Conservation (phyloP, 306 rosid species). For the Dalbergia cultrata region DNA sequence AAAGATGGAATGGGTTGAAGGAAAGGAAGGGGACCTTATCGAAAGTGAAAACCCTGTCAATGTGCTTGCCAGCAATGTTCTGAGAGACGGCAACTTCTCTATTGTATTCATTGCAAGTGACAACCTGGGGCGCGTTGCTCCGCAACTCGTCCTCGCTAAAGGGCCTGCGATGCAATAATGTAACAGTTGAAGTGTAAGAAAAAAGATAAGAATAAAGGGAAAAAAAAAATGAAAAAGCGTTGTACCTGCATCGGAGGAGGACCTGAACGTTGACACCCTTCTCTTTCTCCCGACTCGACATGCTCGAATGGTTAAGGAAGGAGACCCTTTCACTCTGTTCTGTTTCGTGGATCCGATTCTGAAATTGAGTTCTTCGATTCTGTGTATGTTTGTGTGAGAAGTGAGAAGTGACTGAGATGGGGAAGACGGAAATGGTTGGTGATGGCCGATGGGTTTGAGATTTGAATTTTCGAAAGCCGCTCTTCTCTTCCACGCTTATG, state of each 20-base stretch:
- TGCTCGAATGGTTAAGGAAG: constrained; percentile 36
- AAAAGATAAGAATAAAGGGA: not conserved
- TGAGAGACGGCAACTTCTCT: constrained; percentile 91
- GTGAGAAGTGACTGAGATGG: not conserved
- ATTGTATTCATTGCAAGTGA: constrained; percentile 77
- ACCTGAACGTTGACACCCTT: constrained; percentile 97
- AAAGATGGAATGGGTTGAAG: not conserved
- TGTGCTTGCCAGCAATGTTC: constrained; percentile 89
- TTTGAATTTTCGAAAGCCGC: constrained; percentile 77
- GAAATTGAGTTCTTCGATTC: not conserved
- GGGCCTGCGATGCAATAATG: constrained; percentile 56
- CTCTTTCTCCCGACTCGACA: constrained; percentile 91
- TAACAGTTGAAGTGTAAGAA: not conserved
- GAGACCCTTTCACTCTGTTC: not conserved
- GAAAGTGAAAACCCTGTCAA: constrained; percentile 87
- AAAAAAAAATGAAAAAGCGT: not conserved
- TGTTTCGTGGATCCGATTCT: constrained; percentile 51
- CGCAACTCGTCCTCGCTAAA: constrained; percentile 93
- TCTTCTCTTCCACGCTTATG: constrained; percentile 37
- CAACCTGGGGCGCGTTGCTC: constrained; percentile 86
- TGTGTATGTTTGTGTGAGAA: not conserved
- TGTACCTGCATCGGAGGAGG: constrained; percentile 93
- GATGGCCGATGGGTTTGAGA: constrained; percentile 45
- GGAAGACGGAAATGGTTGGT: not conserved
- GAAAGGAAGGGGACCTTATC: constrained; percentile 69